A percentile compares a stretch with the other conserved stretches of the same genome.
phyloP scores from a whole-genome alignment of 441 rosid genomes.

The Pelargonium myrrhifolium region DNA sequence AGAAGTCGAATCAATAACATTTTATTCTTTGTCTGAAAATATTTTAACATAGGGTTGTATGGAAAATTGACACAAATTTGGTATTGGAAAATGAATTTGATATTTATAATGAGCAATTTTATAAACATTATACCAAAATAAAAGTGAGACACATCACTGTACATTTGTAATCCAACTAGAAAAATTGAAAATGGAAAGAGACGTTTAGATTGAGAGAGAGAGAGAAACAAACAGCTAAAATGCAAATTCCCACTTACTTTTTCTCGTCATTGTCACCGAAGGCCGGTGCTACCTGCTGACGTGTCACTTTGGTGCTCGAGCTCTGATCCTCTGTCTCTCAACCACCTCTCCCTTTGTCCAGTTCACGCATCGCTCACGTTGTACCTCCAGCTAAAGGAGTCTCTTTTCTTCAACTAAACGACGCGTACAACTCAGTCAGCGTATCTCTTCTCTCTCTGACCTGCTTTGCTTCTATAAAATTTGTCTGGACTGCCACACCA shows the following conservation, averaged over 20 bases:
- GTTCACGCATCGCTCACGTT: conserved; percentile 10
- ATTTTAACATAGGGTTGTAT: too few relatives aligned
- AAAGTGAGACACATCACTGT: too few relatives aligned
- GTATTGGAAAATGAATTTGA: too few relatives aligned
- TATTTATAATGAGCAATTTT: too few relatives aligned
- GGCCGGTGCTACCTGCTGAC: conserved; percentile 15
- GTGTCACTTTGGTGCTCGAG: neutral
- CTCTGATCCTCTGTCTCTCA: neutral
- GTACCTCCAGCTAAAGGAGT: neutral
- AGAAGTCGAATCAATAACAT: too few relatives aligned
- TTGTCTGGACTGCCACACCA: conserved; percentile 23
- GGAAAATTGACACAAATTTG: too few relatives aligned
- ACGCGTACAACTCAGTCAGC: neutral
- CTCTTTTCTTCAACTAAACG: neutral
- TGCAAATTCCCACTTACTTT: neutral
- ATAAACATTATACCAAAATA: too few relatives aligned
- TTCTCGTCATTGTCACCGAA: neutral
- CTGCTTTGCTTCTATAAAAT: conserved; percentile 20
- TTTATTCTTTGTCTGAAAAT: too few relatives aligned
- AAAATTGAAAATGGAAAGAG: too few relatives aligned
- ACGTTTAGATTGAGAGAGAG: neutral
- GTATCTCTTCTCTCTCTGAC: conserved; percentile 18
- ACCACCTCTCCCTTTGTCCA: neutral
- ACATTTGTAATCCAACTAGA: too few relatives aligned
- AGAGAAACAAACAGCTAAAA: neutral